Base-by-base conservation (phyloP, 768 basidiomycete genomes). In the Clitopilus passeckerianus region DNA sequence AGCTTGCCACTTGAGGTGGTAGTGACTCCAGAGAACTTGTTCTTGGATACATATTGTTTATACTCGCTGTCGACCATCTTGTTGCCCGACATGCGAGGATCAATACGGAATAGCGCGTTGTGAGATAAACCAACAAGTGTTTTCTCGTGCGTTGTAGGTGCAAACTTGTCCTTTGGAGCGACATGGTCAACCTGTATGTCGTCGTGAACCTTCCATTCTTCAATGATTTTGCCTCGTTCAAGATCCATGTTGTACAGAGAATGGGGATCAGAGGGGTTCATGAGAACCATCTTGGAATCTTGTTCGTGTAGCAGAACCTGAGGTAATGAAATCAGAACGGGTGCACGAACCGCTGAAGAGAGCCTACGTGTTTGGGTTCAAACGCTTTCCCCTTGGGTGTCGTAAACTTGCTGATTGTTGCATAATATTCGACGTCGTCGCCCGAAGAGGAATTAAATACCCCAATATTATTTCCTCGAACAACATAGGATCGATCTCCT, bases 131-230 rank as follows among this genome's bases (percentile, higher is more conserved):
- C 97, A 62, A 98, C 86, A 58, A 99, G 80, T 1, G 97, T 99
- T 71, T 97, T 92, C 70, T 96, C 89, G 53, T 80, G 83, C 41
- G 95, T 95, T 64, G 88, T 97, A 64, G 90, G 95, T 6, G 97
- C 95, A 66, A 93, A 98, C 74, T 99, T 99, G 75, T 82, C 87
- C 65, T 94, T 87, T 5, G 97, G 95, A 1, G 95, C 85, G 70
- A 98, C 91, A 68, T 96, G 89, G 71, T 90, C 82, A 63, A 99
- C 91, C 15, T 81, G 77, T 63, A 98, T 79, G 67, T 89, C 80
- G 34, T 98, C 93, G 69, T 95, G 89, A n/a, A 99, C 87, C 70
- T 94, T 96, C 95, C 94, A 98, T 71, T 99, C 97, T 70, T 99
- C 97, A 20, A 98, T 93, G 27, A 99, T 87, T 74, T 97, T 96